Evolutionary conservation across 1,139 yeast genomes (phyloP).

Genomic region (Yamadazyma diddensiae): DNA sequence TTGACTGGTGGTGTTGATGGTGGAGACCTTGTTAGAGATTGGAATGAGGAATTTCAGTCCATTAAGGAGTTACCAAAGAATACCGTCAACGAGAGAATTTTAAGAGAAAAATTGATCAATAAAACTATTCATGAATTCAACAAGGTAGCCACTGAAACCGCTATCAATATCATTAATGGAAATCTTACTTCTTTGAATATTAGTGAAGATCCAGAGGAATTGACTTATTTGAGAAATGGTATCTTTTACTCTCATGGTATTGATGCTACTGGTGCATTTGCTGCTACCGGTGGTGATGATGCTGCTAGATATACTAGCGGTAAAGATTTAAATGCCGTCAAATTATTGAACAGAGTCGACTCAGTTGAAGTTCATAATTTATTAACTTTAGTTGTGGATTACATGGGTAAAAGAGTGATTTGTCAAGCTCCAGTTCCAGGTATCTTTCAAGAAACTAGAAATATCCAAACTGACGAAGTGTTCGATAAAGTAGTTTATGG

Average conservation of each 20-base stretch:
- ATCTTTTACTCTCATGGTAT: slow-evolving; percentile 81
- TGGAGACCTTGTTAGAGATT: slow-evolving; percentile 61
- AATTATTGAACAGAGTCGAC: slow-evolving; percentile 65
- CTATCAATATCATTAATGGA: slow-evolving; percentile 71
- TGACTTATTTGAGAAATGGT: slow-evolving; percentile 74
- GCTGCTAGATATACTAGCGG: slow-evolving; percentile 81
- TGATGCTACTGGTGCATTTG: slow-evolving; percentile 71
- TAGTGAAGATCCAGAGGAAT: slow-evolving; percentile 55
- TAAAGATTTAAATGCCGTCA: slow-evolving; percentile 77
- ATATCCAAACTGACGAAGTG: slow-evolving; percentile 25
- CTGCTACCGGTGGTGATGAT: slow-evolving; percentile 70
- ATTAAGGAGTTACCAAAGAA: slow-evolving; percentile 65
- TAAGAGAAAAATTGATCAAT: slow-evolving; percentile 72
- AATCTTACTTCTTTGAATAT: slow-evolving; percentile 81
- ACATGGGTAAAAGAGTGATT: slow-evolving; percentile 79
- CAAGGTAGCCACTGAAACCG: slow-evolving; percentile 73
- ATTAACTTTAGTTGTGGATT: slow-evolving; percentile 83
- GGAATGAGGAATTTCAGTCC: slow-evolving; percentile 90
- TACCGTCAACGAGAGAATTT: slow-evolving; percentile 62
- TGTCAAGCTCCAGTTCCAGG: slow-evolving; percentile 99
- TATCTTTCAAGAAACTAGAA: slow-evolving; percentile 53
- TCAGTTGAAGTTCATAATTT: slow-evolving; percentile 63
- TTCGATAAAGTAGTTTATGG: slow-evolving; percentile 70
- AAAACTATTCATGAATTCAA: slow-evolving; percentile 80
- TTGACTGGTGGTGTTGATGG: slow-evolving; percentile 58